Conservation (phyloP, 495 filamentous ascomycete genomes). For the Penicillium samsonianum region DNA sequence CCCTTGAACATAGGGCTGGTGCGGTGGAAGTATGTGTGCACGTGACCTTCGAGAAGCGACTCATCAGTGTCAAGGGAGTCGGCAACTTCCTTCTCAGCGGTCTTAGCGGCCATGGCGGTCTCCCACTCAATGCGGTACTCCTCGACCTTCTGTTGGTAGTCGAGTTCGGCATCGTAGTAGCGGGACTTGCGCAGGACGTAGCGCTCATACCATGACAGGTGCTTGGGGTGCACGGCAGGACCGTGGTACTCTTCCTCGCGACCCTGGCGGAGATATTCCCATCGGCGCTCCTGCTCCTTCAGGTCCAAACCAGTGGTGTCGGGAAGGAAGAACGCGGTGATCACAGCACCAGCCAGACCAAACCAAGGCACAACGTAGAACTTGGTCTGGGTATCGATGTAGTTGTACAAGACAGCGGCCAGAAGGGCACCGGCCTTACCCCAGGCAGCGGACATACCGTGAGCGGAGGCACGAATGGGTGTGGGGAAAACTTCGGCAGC, state of each 20-base stretch:
- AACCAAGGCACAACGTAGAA: conserved; percentile 94
- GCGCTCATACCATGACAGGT: conserved; percentile 82
- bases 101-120: conserved; percentile 48
- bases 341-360: conserved; percentile 74
- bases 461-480: conserved; percentile 83
- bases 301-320: conserved; percentile 92
- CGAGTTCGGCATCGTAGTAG: conserved; percentile 74
- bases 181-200: conserved; percentile 63
- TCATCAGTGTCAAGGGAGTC: conserved; percentile 45
- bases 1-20: conserved; percentile 54
- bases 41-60: conserved; percentile 44
- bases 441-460: conserved; percentile 82
- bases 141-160: conserved; percentile 75
- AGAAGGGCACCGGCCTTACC: conserved; percentile 83
- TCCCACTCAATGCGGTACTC: conserved; percentile 76
- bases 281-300: conserved; percentile 91
- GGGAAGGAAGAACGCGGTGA: conserved; percentile 80
- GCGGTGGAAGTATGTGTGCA: conserved; percentile 52
- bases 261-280: conserved; percentile 74
- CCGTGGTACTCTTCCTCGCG: conserved; percentile 81
- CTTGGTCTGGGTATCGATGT: conserved; percentile 73
- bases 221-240: conserved; percentile 80
- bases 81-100: conserved; percentile 45
- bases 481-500: conserved; percentile 91
- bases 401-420: conserved; percentile 85